A percentile compares a stretch with the other conserved stretches of the same genome.
Conservation (phyloP, 2,329 filamentous ascomycete genomes). For the Tolypocladium ovalisporum region DNA sequence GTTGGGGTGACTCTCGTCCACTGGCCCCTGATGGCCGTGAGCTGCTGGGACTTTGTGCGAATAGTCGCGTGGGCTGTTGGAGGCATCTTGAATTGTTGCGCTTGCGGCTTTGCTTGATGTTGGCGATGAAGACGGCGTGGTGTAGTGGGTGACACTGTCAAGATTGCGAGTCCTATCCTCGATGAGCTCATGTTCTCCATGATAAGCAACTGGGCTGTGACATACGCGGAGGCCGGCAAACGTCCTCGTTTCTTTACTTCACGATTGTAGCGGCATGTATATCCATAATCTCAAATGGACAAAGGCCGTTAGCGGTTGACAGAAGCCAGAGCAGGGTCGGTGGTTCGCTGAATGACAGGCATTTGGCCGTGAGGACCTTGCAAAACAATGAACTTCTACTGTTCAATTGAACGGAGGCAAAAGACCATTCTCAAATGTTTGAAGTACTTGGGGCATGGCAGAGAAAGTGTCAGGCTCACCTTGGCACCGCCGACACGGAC, state of each 20-base stretch:
- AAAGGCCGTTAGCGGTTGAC: background rate
- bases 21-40: background rate
- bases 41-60: background rate
- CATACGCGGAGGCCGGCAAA: constrained; percentile 13
- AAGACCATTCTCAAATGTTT: background rate
- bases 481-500: constrained; percentile 23
- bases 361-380: background rate
- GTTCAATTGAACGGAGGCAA: no score
- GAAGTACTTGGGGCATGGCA: background rate
- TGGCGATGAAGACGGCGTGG: background rate
- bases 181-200: background rate
- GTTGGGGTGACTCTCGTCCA: background rate
- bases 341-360: background rate
- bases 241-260: constrained; percentile 26
- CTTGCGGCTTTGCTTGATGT: background rate
- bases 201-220: background rate
- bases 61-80: background rate
- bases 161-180: background rate
- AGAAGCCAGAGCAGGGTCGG: background rate
- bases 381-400: background rate
- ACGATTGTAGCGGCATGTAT: constrained; percentile 24
- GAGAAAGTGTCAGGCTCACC: constrained; percentile 13
- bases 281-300: constrained; percentile 21
- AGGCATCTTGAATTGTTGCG: background rate
- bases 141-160: background rate